Base-by-base conservation (phyloP, 1,284 basidiomycete species). In the Melampsora occidentalis region DNA sequence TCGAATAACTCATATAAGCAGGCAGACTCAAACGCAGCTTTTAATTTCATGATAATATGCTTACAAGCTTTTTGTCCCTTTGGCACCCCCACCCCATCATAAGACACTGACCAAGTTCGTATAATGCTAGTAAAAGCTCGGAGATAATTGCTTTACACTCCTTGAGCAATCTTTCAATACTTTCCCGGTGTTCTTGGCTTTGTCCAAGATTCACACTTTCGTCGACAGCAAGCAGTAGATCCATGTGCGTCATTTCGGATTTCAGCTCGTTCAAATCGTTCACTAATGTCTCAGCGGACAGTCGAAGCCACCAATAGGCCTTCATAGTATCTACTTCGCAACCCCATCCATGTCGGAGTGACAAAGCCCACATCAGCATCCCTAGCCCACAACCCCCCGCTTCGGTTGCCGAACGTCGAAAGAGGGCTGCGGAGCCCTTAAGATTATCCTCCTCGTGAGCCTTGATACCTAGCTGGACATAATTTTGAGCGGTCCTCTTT, bases 61-160 rank as follows among this genome's bases (percentile, higher is more conserved):
- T 69, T 51, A 69, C 73, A 46, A 69, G 33, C 25, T 49, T n/a
- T 53, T 76, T 76, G 64, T 76, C 67, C 31, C 33, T 69, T 18
- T 35, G 39, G 35, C 67, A 69, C 14, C 73, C 73, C 73, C 73
- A 76, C 48, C 73, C 73, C 20, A 57, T 51, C 73, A 76, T 76
- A 31, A 76, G 67, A 57, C 73, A 76, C 57, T 76, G 73, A n/a
- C 73, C 72, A 42, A 76, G 57, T 66, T 76, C 73, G 42, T 76
- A 76, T 18, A 69, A 28, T 18, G 59, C 59, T 18, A 69, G n/a
- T 53, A 69, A 69, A 31, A 76, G 53, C 35, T 76, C 73, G 22
- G 73, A 62, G 39, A 35, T 69, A 33, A 69, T 76, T 4, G 64
- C 73, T 35, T 53, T 69, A 33, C 39, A 57, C 39, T 76, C 73